Evolutionary conservation across 1,284 basidiomycete species (phyloP).

Genomic region (Heterobasidion occidentale): DNA sequence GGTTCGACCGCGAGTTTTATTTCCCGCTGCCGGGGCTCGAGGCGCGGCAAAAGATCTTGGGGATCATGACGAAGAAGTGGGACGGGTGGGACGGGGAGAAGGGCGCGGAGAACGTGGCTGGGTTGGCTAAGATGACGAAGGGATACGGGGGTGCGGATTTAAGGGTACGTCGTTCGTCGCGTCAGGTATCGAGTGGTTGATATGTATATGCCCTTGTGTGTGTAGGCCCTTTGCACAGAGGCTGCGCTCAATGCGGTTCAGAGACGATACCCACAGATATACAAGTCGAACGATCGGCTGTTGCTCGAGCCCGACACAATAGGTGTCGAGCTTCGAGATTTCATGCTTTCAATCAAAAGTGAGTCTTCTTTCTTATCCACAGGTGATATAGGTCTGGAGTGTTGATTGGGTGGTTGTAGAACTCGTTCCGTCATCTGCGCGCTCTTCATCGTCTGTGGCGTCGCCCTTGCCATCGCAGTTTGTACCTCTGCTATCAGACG

Average conservation of each 20-base stretch:
- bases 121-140: constrained; percentile 87
- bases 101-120: constrained; percentile 50
- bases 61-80: constrained; percentile 92
- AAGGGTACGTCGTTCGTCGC: constrained; percentile 47
- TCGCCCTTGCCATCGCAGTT: constrained; percentile 83
- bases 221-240: constrained; percentile 89
- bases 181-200: background rate
- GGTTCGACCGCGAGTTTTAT: constrained; percentile 98
- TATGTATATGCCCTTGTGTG: background rate
- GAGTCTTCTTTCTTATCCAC: constrained; percentile 20
- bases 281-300: constrained; percentile 85
- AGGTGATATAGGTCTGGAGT: constrained; percentile 1
- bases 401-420: constrained; percentile 36
- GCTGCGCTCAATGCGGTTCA: constrained; percentile 97
- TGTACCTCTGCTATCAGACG: constrained; percentile 66
- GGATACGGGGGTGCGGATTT: constrained; percentile 98
- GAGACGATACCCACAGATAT: constrained; percentile 94
- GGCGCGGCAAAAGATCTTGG: constrained; percentile 84
- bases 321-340: constrained; percentile 83
- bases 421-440: constrained; percentile 89
- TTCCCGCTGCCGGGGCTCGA: constrained; percentile 86
- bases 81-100: constrained; percentile 69
- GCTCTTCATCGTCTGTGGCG: constrained; percentile 83
- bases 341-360: constrained; percentile 98
- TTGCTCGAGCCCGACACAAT: constrained; percentile 85